Evolutionary conservation across 73 alveolate genomes (phyloP), one percentile per base, ranked within the genome.

Genomic region (Paramecium tetraurelia): DNA sequence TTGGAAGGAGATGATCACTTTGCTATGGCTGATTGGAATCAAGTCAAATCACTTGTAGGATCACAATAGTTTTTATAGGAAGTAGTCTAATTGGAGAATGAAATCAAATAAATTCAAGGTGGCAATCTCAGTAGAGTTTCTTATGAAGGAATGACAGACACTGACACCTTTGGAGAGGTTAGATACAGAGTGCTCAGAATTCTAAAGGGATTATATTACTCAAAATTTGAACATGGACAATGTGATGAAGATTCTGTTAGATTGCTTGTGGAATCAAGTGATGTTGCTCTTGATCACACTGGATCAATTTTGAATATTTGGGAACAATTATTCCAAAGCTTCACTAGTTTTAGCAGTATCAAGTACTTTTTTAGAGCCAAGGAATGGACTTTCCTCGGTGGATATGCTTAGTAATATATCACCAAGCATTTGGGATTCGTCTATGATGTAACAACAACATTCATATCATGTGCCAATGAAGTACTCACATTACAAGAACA

Each of bases 21-120:
- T 48, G 85, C 68, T 18, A 31, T 92, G 63, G 95, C 93, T 68
- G 97, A 94, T 50, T 94, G 97, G 97, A 58, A 85, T 57, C 58
- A 77, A 76, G 89, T 94, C 12, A 85, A 63, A n/a, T 93, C 83
- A 43, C 50, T 92, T 9, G 88, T 85, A 16, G 89, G 95, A 12
- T 48, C 63, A 22, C 57, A 58, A 48, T 48, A 92, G 41, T 53
- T 85, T 27, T 71, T 85, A 46, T 70, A 90, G 11, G 92, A 83
- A 35, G 84, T 93, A 21, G 40, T 70, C 6, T 18, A 24, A 5
- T 31, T 44, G 18, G 85, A 89, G 0, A 41, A 59, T 41, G 59
- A 89, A 89, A 33, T 80, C 53, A 80, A 48, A 72, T 72, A 12
- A 72, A 36, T 72, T 14, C 7, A 33, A 80, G 90, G 75, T 11